Base-by-base conservation (phyloP, 2,329 filamentous ascomycete genomes). In the Aspergillus hiratsukae region DNA sequence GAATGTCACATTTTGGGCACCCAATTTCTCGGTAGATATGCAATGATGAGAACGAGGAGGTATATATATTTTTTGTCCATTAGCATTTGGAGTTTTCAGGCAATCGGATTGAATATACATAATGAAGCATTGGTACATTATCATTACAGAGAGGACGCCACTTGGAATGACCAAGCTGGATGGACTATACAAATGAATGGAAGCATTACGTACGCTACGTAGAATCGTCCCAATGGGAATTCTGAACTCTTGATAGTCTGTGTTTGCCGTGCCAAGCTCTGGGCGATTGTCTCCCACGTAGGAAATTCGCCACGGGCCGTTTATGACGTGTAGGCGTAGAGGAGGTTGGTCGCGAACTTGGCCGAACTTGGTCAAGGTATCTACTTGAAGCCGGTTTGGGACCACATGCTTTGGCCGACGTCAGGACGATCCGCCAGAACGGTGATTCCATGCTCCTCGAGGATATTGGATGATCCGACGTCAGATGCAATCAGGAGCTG, bases 1-100 rank as follows among this genome's bases (percentile, higher is more conserved):
- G 3, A 76, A 75, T 41, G 80, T 82, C 51, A 83, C 81, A 1
- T 81, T 83, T 59, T 69, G 69, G 35, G 79, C 81, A 3, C 62
- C 69, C 3, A 53, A 62, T 19, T 60, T 75, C 49, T 61, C 62
- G 1, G 14, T 27, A 23, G 43, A 46, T 25, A 3, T 46, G 21
- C 19, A 27, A 25, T 23, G 23, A 46, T 3, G 21, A 46, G 43
- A 3, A 23, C 2, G 41, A 21, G 40, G 41, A 45, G 41, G n/a
- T 21, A 4, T 11, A 45, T 45, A 11, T 43, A 43, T 23, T n/a
- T 9, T 45, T 23, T 45, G 8, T 45, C 23, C 21, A 45, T 45
- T 23, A 45, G 41, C 41, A 23, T 23, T 37, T 17, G 31, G 31
- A 45, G 21, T 45, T 45, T 23, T 19, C 7, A 10, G 41, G n/a